phyloP scores from a whole-genome alignment of 2,329 filamentous ascomycete species.

The Fusarium stilboides region DNA sequence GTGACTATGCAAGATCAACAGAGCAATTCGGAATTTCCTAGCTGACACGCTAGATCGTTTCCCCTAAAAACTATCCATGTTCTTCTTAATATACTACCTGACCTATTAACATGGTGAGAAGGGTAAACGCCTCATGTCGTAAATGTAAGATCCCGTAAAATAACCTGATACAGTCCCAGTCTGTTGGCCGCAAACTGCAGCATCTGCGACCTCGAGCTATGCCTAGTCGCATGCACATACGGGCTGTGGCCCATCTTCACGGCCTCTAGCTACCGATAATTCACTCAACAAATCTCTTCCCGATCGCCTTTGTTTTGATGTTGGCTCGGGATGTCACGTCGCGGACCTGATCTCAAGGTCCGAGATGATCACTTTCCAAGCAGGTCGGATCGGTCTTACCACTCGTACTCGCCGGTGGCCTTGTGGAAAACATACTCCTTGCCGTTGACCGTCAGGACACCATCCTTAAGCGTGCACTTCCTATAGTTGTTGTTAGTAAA shows the following conservation, averaged over 20 bases:
- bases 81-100: conserved; percentile 30
- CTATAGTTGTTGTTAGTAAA: conserved; percentile 57
- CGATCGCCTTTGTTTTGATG: conserved; percentile 28
- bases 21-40: neutral
- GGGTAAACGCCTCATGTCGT: conserved; percentile 8
- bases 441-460: conserved; percentile 91
- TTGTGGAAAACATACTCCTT: conserved; percentile 99
- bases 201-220: conserved; percentile 28
- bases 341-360: conserved; percentile 12
- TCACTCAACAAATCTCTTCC: conserved; percentile 1
- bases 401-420: conserved; percentile 96
- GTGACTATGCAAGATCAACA: neutral
- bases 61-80: conserved; percentile 14
- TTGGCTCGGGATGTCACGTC: conserved; percentile 12
- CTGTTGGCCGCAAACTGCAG: conserved; percentile 46
- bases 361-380: conserved; percentile 13
- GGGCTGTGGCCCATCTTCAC: conserved; percentile 24
- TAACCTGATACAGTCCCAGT: conserved; percentile 39
- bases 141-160: conserved; percentile 24
- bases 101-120: conserved; percentile 26
- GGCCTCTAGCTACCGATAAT: conserved; percentile 13
- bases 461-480: conserved; percentile 99
- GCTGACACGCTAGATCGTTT: conserved; percentile 13
- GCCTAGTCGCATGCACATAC: conserved; percentile 29
- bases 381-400: conserved; percentile 68